Base-by-base conservation (phyloP, 345 rosid genomes). In the Dipteronia sinensis region DNA sequence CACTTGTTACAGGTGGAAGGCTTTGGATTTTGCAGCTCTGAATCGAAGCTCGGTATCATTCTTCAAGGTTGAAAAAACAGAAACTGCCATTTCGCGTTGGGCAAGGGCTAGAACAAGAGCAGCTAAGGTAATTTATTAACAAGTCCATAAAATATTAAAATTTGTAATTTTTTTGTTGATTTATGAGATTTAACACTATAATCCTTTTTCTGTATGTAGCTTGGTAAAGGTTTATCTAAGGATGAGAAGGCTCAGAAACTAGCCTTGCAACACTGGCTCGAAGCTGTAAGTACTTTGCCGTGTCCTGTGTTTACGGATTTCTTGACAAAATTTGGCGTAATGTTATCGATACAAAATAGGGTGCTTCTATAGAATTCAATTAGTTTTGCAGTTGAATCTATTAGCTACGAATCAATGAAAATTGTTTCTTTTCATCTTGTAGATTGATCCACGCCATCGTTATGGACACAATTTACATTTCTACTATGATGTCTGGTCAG, bases 391-490 rank as follows among this genome's bases (percentile, higher is more conserved):
- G 40, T 20, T 15, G 7, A 71, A 51, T 53, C 40, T 12, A 15
- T 31, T 31, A 31, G 15, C 11, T 15, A 58, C 0, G 8, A 56
- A 49, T 59, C 22, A 44, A 9, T 71, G 38, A 38, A 62, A 62
- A 51, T 65, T 27, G 7, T 69, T 69, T 29, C 15, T 67, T 70
- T 47, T 9, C 58, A 20, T 25, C 15, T 79, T 56, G 72, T 82
- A 92, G 98, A 93, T 93, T 61, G 98, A 93, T 64, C 93, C 97
- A 40, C 90, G 92, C 16, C 98, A 93, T 81, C 88, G 98, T 19
- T 93, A 93, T 83, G 98, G 98, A 49, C 98, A 93, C 85, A 93
- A 92, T 79, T 85, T 93, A 66, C 98, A 91, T 68, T 86, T 90
- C 74, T 93, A 93, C 82, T 92, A 93, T 66, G 90, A 89, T 77